These are phyloP conservation scores for Aleurites moluccanus DNA, from an alignment of 441 rosid species.

Conservation along the genomic window DNA sequence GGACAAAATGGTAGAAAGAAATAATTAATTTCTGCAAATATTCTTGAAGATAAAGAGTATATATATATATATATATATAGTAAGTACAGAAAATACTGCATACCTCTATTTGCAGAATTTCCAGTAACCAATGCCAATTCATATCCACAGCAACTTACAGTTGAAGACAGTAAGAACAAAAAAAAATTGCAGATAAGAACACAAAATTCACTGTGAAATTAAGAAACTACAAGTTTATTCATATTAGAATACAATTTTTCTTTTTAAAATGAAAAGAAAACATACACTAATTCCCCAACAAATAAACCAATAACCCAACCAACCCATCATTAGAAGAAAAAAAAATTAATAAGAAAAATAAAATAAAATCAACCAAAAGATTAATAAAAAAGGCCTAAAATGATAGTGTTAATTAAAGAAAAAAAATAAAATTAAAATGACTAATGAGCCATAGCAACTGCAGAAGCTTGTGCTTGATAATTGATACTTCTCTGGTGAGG, in stretches of 20 bases:
- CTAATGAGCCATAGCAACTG: slow-evolving; percentile 79
- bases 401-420: not conserved
- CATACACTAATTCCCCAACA: slow-evolving; percentile 16
- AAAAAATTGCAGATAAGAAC: not conserved
- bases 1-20: not conserved
- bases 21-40: slow-evolving; percentile 5
- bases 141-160: slow-evolving; percentile 10
- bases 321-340: not conserved
- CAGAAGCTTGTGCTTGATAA: slow-evolving; percentile 31
- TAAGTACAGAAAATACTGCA: not conserved
- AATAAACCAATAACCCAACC: slow-evolving; percentile 34
- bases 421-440: slow-evolving; percentile 2
- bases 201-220: not conserved
- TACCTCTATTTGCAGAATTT: slow-evolving; percentile 21
- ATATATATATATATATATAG: not conserved
- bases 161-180: not conserved
- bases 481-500: slow-evolving; percentile 82
- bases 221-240: slow-evolving; percentile 27
- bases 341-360: not conserved
- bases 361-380: slow-evolving; percentile 13
- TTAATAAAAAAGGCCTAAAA: not conserved
- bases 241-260: slow-evolving; percentile 19
- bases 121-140: slow-evolving; percentile 15
- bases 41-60: not conserved
- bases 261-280: not conserved